phyloP scores from a whole-genome alignment of 176 grass and related monocot genomes.

The Pharus latifolius region DNA sequence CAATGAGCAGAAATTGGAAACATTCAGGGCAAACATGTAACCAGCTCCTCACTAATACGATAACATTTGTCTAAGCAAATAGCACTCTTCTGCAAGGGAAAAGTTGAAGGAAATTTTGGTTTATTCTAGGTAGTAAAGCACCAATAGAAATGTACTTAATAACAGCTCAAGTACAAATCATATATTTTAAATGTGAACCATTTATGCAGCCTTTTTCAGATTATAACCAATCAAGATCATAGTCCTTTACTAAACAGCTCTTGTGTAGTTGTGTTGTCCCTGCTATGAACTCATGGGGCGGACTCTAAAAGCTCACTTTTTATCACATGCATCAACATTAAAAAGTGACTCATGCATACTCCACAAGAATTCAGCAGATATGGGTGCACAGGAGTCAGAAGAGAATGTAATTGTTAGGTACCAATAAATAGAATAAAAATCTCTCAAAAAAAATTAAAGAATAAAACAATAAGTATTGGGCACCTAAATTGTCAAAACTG shows the following conservation, averaged over 20 bases:
- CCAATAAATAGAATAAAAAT: too few species aligned
- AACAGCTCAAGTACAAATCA: not conserved
- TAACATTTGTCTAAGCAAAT: not conserved
- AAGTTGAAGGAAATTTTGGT: not conserved
- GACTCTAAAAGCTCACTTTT: not conserved
- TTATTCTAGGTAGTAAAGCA: not conserved
- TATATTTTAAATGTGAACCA: not conserved
- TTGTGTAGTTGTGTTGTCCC: not conserved
- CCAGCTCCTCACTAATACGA: not conserved
- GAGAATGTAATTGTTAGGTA: not conserved
- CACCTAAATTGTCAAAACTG: not conserved
- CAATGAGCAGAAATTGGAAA: not conserved
- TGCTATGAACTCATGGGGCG: not conserved
- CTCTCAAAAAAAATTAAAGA: too few species aligned
- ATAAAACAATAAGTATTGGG: not conserved
- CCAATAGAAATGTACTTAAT: not conserved
- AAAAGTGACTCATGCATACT: not conserved
- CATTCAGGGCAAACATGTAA: not conserved
- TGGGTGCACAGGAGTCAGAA: not conserved
- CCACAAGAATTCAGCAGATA: not conserved
- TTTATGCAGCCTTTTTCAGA: not conserved
- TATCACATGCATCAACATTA: not conserved
- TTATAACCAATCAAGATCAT: not conserved
- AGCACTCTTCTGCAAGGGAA: not conserved
- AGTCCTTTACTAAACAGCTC: not conserved